Evolutionary conservation across 2,329 filamentous ascomycete species (phyloP), one percentile per base, ranked within the genome.

Genomic region (Alternaria sp.): DNA sequence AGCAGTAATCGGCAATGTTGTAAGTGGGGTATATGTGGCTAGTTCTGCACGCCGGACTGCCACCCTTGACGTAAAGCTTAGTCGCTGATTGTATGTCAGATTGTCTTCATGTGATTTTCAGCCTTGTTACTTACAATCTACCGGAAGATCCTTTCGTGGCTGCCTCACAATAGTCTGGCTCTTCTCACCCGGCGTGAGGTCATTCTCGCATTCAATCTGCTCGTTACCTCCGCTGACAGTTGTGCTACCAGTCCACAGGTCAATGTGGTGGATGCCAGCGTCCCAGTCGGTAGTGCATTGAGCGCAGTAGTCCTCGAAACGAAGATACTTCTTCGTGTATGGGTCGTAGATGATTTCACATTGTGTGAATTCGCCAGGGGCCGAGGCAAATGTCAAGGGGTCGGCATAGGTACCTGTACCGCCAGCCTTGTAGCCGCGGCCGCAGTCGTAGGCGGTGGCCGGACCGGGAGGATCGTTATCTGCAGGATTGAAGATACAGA

Each of bases 281-380:
- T 41, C 49, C 67, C 68, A 70, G 54, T 74, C 69, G n/a, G 36
- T 52, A 5, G 43, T 61, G 65, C 78, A 81, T 46, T 76, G 62
- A 4, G 59, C 70, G 58, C 78, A 81, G 32, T 61, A 67, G 51
- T 79, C 79, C 61, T 81, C 74, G 39, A 73, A 71, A 4, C 76
- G 72, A 5, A 81, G 67, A 59, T 83, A 83, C 67, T 84, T 84
- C 54, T 74, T 75, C 30, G 81, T 59, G 58, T 81, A 81, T 0
- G 81, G 81, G n/a, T 75, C 65, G 59, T 82, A 84, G 42, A 84
- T 72, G 57, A 82, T 71, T 61, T 83, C 81, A 72, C 82, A 84
- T 22, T 67, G 53, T 1, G 70, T 66, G 69, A 82, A 81, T 52
- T 80, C 78, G 43, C 78, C 78, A 5, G 69, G 66, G 2, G 80